Conservation (phyloP, 305 asterid species). For the Fraxinus sp. region DNA sequence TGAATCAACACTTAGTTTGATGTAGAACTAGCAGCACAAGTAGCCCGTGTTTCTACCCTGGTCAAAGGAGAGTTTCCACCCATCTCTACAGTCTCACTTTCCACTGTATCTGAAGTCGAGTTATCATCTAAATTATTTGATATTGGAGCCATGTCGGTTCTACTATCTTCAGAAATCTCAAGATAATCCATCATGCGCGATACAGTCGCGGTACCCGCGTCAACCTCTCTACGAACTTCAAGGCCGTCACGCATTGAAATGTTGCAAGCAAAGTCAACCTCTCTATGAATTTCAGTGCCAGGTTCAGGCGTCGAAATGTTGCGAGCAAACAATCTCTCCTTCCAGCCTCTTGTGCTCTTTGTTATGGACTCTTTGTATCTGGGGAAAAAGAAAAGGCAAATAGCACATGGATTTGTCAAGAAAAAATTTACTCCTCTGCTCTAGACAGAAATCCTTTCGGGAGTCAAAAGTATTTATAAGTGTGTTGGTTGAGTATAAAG, state of each 20-base stretch:
- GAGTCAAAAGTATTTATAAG: background rate
- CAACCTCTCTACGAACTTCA: constrained; percentile 48
- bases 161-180: constrained; percentile 45
- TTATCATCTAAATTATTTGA: constrained; percentile 33
- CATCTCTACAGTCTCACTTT: constrained; percentile 28
- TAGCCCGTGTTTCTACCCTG: constrained; percentile 38
- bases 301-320: constrained; percentile 45
- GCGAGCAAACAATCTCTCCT: constrained; percentile 78
- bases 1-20: constrained; percentile 37
- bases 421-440: background rate
- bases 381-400: background rate
- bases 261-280: constrained; percentile 56
- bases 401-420: background rate
- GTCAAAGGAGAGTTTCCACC: constrained; percentile 36
- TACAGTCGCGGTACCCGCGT: constrained; percentile 38
- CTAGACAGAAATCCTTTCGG: background rate
- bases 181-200: constrained; percentile 64
- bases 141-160: constrained; percentile 31
- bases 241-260: constrained; percentile 38
- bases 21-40: constrained; percentile 52
- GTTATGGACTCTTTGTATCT: constrained; percentile 91
- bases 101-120: constrained; percentile 28
- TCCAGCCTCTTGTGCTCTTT: constrained; percentile 92
- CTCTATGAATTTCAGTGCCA: constrained; percentile 46
- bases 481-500: background rate